phyloP scores from a whole-genome alignment of 2,329 filamentous ascomycete genomes.

The Aspergillus aculeatus region DNA sequence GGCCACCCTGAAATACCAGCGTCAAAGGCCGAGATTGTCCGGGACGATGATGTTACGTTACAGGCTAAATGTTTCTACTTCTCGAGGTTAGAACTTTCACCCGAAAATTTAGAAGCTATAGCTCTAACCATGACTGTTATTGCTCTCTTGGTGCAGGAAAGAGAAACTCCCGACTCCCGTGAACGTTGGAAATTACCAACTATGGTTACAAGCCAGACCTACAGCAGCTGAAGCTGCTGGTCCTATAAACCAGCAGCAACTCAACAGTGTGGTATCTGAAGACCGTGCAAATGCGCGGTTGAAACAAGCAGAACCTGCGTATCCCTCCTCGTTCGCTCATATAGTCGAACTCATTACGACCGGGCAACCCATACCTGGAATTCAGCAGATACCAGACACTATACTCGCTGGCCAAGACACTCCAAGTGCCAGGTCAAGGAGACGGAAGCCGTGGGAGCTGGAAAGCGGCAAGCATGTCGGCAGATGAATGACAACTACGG shows the following conservation, averaged over 20 bases:
- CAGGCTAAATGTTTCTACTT: conserved; percentile 52
- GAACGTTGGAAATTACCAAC: conserved; percentile 66
- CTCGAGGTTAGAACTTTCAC: conserved; percentile 36
- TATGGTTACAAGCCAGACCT: conserved; percentile 51
- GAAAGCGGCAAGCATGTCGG: conserved; percentile 31
- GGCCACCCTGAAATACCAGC: conserved; percentile 41
- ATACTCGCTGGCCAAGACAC: conserved; percentile 69
- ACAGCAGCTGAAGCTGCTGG: conserved; percentile 11
- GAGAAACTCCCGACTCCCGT: conserved; percentile 47
- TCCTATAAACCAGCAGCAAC: conserved; percentile 4
- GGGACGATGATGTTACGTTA: conserved; percentile 43
- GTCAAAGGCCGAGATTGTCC: conserved; percentile 38
- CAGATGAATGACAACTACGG: conserved; percentile 2
- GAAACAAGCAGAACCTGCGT: conserved; percentile 55
- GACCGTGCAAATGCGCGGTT: conserved; percentile 10
- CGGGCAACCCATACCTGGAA: conserved; percentile 80
- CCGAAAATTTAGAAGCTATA: background rate
- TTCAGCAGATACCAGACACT: conserved; percentile 80
- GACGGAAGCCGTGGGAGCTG: conserved; percentile 80
- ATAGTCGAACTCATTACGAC: conserved; percentile 82
- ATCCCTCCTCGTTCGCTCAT: conserved; percentile 79
- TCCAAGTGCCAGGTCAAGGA: conserved; percentile 50
- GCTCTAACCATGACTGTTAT: background rate
- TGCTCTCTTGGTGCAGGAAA: conserved; percentile 31
- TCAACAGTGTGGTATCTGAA: conserved; percentile 7